Percentiles rank a stretch among this genome's conserved stretches.
Conservation (phyloP, 345 rosid species). For the Cardiospermum halicacabum region DNA sequence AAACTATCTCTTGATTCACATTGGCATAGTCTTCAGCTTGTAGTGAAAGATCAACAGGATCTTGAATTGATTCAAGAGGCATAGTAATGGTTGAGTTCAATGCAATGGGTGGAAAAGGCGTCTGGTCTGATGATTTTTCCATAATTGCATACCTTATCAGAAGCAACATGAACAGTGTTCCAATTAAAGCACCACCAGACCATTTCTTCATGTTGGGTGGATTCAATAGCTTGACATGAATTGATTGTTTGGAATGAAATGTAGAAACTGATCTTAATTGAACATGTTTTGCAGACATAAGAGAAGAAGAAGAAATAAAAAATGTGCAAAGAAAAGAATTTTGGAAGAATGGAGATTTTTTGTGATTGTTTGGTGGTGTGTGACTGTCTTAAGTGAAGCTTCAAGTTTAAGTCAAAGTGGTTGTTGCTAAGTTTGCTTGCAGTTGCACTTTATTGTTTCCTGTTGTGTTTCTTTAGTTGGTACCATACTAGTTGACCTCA, state of each 20-base stretch:
- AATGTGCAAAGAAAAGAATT: not conserved
- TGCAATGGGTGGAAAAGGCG: conserved; percentile 12
- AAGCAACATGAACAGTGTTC: conserved; percentile 34
- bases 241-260: not conserved
- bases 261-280: not conserved
- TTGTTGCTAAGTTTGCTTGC: not conserved
- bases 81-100: conserved; percentile 21
- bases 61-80: conserved; percentile 33
- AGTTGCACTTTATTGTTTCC: not conserved
- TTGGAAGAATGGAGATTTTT: not conserved
- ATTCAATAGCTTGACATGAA: conserved; percentile 3
- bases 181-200: conserved; percentile 29
- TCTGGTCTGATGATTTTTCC: conserved; percentile 23
- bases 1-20: conserved; percentile 22
- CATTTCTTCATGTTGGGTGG: conserved; percentile 33
- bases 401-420: not conserved
- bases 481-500: not conserved
- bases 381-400: not conserved
- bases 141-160: conserved; percentile 30
- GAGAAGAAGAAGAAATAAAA: not conserved
- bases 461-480: not conserved
- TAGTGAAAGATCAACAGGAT: conserved; percentile 17
- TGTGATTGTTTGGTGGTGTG: conserved; percentile 10
- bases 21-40: conserved; percentile 23
- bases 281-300: not conserved